A percentile compares a stretch with the other conserved stretches of the same genome.
These are phyloP conservation scores for Phaffia rhodozyma DNA, from an alignment of 1,284 basidiomycete genomes.

Conservation along the genomic window DNA sequence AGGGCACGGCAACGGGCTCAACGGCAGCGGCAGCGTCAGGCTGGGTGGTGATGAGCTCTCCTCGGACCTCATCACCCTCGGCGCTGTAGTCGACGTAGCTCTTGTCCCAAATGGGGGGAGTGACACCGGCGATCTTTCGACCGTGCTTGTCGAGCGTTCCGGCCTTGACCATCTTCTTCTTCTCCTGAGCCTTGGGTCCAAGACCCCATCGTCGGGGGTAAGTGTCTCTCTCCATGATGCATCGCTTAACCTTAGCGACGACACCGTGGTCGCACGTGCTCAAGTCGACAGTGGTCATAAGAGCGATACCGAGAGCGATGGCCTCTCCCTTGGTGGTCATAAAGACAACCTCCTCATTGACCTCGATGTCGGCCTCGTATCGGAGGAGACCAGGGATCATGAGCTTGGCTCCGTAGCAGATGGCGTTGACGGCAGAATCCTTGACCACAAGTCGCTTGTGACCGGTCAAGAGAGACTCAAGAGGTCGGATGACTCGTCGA, in stretches of 20 bases:
- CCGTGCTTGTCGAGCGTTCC: conserved; percentile 95
- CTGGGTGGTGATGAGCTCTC: conserved; percentile 29
- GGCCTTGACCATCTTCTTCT: conserved; percentile 95
- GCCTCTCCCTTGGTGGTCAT: conserved; percentile 99
- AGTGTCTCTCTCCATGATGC: conserved; percentile 98
- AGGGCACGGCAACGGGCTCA: conserved; percentile 12
- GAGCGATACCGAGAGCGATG: conserved; percentile 91
- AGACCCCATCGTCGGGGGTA: conserved; percentile 98
- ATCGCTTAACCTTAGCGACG: conserved; percentile 97
- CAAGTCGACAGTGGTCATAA: conserved; percentile 97
- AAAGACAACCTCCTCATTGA: conserved; percentile 94
- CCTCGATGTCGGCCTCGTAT: conserved; percentile 89
- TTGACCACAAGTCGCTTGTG: conserved; percentile 99
- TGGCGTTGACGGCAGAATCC: conserved; percentile 97
- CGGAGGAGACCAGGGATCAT: conserved; percentile 98
- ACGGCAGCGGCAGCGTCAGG: conserved; percentile 39
- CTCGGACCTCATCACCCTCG: conserved; percentile 27
- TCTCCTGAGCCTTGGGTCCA: conserved; percentile 88
- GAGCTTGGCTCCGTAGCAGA: conserved; percentile 98
- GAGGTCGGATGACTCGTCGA: conserved; percentile 82
- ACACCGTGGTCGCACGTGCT: conserved; percentile 98
- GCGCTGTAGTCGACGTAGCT: conserved; percentile 82
- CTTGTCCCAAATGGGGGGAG: conserved; percentile 79
- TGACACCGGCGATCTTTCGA: conserved; percentile 78
- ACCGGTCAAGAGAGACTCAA: conserved; percentile 86